These are phyloP conservation scores for Phytopythium ostracodes DNA, from an alignment of 352 stramenopile genomes.

Conservation along the genomic window DNA sequence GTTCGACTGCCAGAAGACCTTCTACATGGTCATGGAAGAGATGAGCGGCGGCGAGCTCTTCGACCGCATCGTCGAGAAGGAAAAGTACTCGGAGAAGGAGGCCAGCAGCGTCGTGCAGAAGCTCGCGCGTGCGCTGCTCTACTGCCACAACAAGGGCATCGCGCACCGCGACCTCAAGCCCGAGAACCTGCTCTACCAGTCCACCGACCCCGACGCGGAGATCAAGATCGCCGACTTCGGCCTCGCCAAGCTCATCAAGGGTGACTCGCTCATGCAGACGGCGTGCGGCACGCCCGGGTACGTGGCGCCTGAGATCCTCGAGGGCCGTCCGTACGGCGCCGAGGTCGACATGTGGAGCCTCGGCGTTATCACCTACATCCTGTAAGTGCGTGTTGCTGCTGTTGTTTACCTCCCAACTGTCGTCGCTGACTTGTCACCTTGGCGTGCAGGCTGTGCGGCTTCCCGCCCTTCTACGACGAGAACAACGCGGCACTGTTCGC, in stretches of 20 bases:
- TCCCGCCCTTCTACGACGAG: conserved; percentile 96
- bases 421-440: no score
- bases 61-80: conserved; percentile 90
- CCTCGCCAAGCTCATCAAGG: conserved; percentile 88
- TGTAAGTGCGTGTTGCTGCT: conserved; percentile 20
- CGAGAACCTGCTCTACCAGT: conserved; percentile 88
- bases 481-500: conserved; percentile 88
- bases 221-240: conserved; percentile 95
- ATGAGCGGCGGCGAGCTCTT: conserved; percentile 91
- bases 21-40: conserved; percentile 93
- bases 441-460: conserved; percentile 68
- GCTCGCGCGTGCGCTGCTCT: conserved; percentile 75
- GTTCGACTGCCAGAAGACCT: conserved; percentile 86
- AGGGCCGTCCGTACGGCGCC: conserved; percentile 89
- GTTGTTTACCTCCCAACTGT: no score
- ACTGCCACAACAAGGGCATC: conserved; percentile 89
- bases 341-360: conserved; percentile 96
- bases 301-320: conserved; percentile 95
- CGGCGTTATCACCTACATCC: conserved; percentile 96
- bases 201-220: conserved; percentile 81
- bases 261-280: conserved; percentile 92
- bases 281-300: conserved; percentile 96
- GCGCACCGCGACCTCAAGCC: conserved; percentile 89
- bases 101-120: conserved; percentile 82
- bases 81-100: conserved; percentile 91